Conservation (phyloP, 148 eudicot genomes). For the Rhododendron simsii region DNA sequence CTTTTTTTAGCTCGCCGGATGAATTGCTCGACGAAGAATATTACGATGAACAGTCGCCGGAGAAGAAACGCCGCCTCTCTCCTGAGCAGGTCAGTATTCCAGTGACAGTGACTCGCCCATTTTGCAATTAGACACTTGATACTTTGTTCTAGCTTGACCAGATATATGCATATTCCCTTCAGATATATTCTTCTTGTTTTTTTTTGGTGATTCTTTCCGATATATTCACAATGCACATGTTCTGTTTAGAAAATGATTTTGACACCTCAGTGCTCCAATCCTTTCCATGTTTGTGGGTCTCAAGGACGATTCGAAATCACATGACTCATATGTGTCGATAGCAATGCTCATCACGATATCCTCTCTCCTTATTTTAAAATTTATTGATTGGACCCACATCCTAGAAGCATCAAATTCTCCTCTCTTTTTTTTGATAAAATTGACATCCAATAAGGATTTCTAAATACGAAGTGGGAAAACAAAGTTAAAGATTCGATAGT, state of each 20-base stretch:
- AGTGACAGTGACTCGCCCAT: not conserved
- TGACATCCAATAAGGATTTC: not conserved
- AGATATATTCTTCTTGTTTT: not conserved
- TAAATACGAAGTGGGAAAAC: not conserved
- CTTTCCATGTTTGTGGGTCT: not conserved
- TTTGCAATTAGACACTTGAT: not conserved
- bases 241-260: not conserved
- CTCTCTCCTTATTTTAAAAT: not conserved
- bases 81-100: conserved; percentile 51
- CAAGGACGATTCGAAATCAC: not conserved
- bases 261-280: not conserved
- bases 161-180: not conserved
- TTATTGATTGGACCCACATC: not conserved
- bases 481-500: not conserved
- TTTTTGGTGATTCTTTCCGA: not conserved
- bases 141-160: not conserved
- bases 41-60: conserved; percentile 69
- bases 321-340: not conserved
- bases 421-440: not conserved
- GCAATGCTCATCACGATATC: not conserved
- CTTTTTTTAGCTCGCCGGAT: conserved; percentile 55
- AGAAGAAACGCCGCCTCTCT: conserved; percentile 79
- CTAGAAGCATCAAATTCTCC: conserved; percentile 8
- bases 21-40: conserved; percentile 71
- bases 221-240: not conserved